Base-by-base conservation (phyloP, 73 alveolate genomes). In the Uronychia setigera region DNA sequence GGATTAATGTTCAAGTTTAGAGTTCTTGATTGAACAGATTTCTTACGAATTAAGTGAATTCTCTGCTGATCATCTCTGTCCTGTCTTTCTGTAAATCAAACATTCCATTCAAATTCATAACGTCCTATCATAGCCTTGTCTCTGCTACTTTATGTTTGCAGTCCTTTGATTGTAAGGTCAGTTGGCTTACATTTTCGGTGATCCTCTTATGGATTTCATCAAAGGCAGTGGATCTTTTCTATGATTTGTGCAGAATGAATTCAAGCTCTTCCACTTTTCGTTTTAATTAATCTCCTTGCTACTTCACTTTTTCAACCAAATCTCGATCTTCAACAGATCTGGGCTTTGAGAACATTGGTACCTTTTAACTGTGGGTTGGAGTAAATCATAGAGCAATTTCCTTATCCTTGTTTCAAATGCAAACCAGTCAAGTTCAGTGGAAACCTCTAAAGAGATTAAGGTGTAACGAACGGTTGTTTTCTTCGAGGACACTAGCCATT, bases 351-450 rank as follows among this genome's bases (percentile, higher is more conserved):
- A 14, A 57, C 74, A 11, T 26, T 14, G 74, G 11, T 57, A 57
- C 27, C 11, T 46, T 81, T 81, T 81, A 0, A n/a, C 34, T 0
- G 74, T 60, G 11, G 88, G 88, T 1, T 58, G 82, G 31, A 81
- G 32, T 27, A 81, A 33, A 27, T 81, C 88, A n/a, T 81, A 76
- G 76, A 81, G 75, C 74, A 81, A 33, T 31, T 81, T 81, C 35
- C 80, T 59, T 26, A 81, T 60, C 13, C 88, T 59, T 0, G 88
- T 81, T 76, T 81, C 88, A 60, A 81, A 81, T 0, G 88, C 75
- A 67, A 81, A 81, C 88, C 88, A 81, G 76, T 81, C 81, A 26
- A 81, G 81, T 26, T 81, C 88, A 0, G 74, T 35, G n/a, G n/a
- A n/a, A n/a, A n/a, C n/a, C n/a, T n/a, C n/a, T n/a, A n/a, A n/a